Evolutionary conservation across 805 yeast genomes (phyloP).

Genomic region (Yamadazyma laniorum): DNA sequence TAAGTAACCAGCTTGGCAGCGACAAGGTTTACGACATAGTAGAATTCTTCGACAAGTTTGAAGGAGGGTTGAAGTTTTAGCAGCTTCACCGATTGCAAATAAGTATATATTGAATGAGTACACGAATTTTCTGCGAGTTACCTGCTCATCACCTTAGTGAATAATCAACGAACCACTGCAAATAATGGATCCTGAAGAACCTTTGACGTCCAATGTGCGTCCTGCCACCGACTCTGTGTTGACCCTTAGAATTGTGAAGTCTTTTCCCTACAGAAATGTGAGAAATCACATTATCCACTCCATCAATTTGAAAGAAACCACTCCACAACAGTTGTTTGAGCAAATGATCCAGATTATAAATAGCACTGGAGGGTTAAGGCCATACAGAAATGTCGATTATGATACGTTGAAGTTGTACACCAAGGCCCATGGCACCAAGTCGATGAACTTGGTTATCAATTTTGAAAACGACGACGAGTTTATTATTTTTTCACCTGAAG

Average conservation of each 20-base stretch:
- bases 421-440: conserved; percentile 92
- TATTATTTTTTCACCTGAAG: conserved; percentile 40
- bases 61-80: conserved; percentile 14
- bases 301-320: conserved; percentile 67
- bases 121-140: conserved; percentile 2
- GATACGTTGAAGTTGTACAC: conserved; percentile 85
- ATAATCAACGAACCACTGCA: not conserved
- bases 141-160: conserved; percentile 1
- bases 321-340: conserved; percentile 62
- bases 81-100: conserved; percentile 1
- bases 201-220: conserved; percentile 73
- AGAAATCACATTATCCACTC: conserved; percentile 68
- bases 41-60: conserved; percentile 14
- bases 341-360: conserved; percentile 44
- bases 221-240: conserved; percentile 73
- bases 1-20: conserved; percentile 11
- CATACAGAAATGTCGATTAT: conserved; percentile 72
- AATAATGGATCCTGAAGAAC: conserved; percentile 48
- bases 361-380: conserved; percentile 69
- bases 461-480: conserved; percentile 78
- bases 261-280: conserved; percentile 88
- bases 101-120: conserved; percentile 6
- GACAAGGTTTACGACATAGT: conserved; percentile 14
- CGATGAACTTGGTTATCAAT: conserved; percentile 88
- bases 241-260: conserved; percentile 84